Percentiles rank a stretch among this genome's conserved stretches.
Evolutionary conservation across 768 basidiomycete genomes (phyloP).

Genomic region (Cystobasidium ongulense): DNA sequence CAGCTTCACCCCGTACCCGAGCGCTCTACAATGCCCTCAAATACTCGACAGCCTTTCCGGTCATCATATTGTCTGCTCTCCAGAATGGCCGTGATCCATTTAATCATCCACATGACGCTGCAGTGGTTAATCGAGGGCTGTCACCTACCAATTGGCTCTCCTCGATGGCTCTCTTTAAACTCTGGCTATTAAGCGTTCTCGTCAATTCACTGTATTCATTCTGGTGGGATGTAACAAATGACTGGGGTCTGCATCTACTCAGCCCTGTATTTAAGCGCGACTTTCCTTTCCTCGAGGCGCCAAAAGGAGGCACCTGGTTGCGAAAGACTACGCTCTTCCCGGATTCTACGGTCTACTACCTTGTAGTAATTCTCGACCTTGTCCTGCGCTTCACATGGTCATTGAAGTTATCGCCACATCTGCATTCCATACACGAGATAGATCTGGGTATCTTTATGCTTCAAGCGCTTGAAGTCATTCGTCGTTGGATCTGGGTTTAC

Average conservation of each 20-base stretch:
- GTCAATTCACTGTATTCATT: slow-evolving; percentile 91
- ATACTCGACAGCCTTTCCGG: slow-evolving; percentile 93
- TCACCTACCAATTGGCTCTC: slow-evolving; percentile 43
- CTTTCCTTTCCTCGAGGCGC: slow-evolving; percentile 13
- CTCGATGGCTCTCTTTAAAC: slow-evolving; percentile 34
- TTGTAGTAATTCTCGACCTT: slow-evolving; percentile 71
- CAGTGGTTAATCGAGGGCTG: slow-evolving; percentile 49
- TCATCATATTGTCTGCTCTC: slow-evolving; percentile 85
- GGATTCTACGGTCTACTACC: slow-evolving; percentile 67
- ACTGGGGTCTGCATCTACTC: slow-evolving; percentile 86
- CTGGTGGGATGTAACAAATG: slow-evolving; percentile 98
- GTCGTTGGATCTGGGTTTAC: slow-evolving; percentile 98
- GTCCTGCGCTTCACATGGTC: slow-evolving; percentile 88
- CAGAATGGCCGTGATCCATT: slow-evolving; percentile 56
- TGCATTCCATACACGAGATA: slow-evolving; percentile 69
- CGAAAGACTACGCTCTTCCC: slow-evolving; percentile 69
- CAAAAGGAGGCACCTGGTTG: slow-evolving; percentile 48
- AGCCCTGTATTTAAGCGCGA: slow-evolving; percentile 40
- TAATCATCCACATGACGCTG: slow-evolving; percentile 54
- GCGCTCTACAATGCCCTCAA: slow-evolving; percentile 86
- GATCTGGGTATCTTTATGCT: slow-evolving; percentile 77
- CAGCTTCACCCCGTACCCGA: slow-evolving; percentile 44
- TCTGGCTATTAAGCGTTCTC: slow-evolving; percentile 63
- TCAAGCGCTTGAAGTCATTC: slow-evolving; percentile 76
- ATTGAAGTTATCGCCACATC: slow-evolving; percentile 75